Base-by-base conservation (phyloP, 257 asterid genomes). In the Plectranthus barbatus region DNA sequence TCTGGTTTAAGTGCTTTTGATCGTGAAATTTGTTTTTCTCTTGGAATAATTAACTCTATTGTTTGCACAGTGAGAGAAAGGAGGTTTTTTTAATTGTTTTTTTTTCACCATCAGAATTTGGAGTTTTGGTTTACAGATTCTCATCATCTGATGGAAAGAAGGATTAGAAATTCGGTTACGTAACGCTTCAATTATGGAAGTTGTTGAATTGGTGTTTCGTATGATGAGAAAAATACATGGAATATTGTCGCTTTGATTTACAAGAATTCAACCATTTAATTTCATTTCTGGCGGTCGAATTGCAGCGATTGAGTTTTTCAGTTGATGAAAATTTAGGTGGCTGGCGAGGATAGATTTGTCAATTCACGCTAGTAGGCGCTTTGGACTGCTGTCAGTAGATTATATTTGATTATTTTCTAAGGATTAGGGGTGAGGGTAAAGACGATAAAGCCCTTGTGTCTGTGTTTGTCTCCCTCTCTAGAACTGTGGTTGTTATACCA, bases 301-400 rank as follows among this genome's bases (percentile, higher is more conserved):
- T n/a, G 31, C 62, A 19, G 33, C n/a, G 9, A 53, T 15, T 19
- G 57, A 31, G 21, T 10, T 34, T 61, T 29, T 65, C 55, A 23
- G 8, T 69, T 56, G 15, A 55, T 58, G 79, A 62, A 71, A 69
- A 57, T 66, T 36, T 46, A 58, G 70, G 70, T 50, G 18, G 66
- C 29, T 63, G 66, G 29, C 34, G 69, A 54, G 79, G 89, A 31
- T 77, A 77, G 17, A 62, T 59, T 63, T 66, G 90, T 81, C 76
- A 69, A 74, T 67, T 9, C 37, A 14, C 33, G 0, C 13, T 9
- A 21, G 54, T 64, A 17, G 67, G 45, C 53, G 9, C 36, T 34
- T 63, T 69, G 61, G 77, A 46, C 66, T 73, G 62, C 64, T 12
- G 58, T 33, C 69, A 19, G 23, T 62, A 42, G 67, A 71, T 56